Conservation (phyloP, 805 yeast genomes). For the Metschnikowia picachoensis region DNA sequence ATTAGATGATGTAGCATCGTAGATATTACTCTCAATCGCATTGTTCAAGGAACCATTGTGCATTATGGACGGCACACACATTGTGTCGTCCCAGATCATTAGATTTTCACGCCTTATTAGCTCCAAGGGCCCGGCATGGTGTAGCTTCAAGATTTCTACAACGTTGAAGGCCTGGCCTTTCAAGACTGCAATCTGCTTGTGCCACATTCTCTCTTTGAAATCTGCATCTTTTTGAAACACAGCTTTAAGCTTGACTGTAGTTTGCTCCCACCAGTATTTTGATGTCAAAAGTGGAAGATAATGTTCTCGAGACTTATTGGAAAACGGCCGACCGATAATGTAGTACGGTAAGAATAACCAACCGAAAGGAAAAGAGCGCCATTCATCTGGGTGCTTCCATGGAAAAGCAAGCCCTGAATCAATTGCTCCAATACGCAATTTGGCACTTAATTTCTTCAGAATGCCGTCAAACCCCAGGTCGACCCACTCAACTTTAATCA, state of each 20-base stretch:
- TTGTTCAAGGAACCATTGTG: constrained; percentile 29
- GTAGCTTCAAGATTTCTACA: constrained; percentile 56
- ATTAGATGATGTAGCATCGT: constrained; percentile 12
- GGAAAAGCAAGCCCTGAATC: constrained; percentile 75
- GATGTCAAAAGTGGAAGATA: constrained; percentile 58
- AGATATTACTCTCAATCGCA: constrained; percentile 38
- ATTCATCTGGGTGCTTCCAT: constrained; percentile 80
- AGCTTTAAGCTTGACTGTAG: constrained; percentile 43
- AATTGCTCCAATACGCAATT: constrained; percentile 60
- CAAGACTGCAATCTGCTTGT: constrained; percentile 61
- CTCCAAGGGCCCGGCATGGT: constrained; percentile 64
- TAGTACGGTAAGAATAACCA: constrained; percentile 68
- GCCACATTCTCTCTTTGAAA: constrained; percentile 64
- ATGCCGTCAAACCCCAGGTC: constrained; percentile 6
- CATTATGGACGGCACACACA: constrained; percentile 47
- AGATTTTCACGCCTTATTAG: constrained; percentile 56
- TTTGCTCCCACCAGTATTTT: constrained; percentile 67
- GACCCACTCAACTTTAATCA: constrained; percentile 55
- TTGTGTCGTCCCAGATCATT: constrained; percentile 55
- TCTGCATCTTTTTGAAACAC: constrained; percentile 55
- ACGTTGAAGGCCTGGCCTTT: constrained; percentile 79
- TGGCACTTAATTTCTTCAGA: constrained; percentile 6
- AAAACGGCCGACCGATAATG: constrained; percentile 65
- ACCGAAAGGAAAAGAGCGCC: constrained; percentile 77
- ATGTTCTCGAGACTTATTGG: constrained; percentile 50